Percentiles rank a stretch among this genome's conserved stretches.
Conservation (phyloP, 306 rosid genomes). For the Vigna nakashimae region DNA sequence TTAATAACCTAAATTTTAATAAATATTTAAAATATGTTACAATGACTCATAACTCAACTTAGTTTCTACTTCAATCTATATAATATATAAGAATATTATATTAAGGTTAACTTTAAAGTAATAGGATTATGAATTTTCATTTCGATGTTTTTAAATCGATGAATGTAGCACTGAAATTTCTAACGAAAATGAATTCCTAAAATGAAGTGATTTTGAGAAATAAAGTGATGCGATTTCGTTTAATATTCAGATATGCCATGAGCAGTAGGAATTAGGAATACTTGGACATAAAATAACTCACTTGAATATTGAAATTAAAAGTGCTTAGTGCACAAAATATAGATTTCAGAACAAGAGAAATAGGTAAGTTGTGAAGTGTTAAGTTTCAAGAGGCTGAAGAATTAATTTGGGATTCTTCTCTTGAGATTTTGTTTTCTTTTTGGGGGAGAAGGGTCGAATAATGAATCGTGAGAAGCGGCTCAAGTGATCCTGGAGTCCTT, state of each 20-base stretch:
- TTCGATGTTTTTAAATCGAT: no score
- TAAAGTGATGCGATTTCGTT: not conserved
- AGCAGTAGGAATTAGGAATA: not conserved
- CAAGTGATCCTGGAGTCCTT: slow-evolving; percentile 83
- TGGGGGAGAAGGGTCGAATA: slow-evolving; percentile 54
- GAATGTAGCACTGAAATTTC: no score
- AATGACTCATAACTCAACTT: no score
- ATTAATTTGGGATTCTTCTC: slow-evolving; percentile 54
- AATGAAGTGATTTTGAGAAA: slow-evolving; percentile 1
- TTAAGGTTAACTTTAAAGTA: no score
- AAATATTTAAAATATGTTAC: no score
- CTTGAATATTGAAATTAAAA: slow-evolving; percentile 7
- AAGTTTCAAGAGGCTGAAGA: slow-evolving; percentile 67
- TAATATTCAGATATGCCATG: not conserved
- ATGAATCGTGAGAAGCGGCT: slow-evolving; percentile 69
- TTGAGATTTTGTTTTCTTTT: slow-evolving; percentile 53
- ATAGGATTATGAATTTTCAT: no score
- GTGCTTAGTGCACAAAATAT: slow-evolving; percentile 4
- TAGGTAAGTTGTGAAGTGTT: slow-evolving; percentile 35
- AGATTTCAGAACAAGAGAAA: slow-evolving; percentile 4
- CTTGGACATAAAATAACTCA: not conserved
- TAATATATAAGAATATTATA: no score
- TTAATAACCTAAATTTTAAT: no score
- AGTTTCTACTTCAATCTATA: no score
- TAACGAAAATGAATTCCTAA: no score